Evolutionary conservation across 2,329 filamentous ascomycete genomes (phyloP).

Genomic region (Ilyonectria destructans): DNA sequence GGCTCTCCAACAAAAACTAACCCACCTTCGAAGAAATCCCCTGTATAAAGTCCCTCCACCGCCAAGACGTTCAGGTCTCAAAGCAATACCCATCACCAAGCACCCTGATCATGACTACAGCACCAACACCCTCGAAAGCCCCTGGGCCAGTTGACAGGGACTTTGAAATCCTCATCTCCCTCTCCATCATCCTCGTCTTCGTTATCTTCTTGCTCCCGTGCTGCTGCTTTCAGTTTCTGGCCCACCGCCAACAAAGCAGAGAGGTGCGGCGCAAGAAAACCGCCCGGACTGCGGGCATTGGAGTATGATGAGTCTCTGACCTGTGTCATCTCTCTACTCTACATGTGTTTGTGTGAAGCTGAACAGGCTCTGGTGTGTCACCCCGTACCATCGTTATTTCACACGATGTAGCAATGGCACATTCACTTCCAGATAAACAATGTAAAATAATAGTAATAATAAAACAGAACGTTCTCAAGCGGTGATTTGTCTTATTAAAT

Average conservation of each 20-base stretch:
- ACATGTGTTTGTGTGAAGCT: background rate
- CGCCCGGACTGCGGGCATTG: background rate
- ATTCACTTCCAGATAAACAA: no score
- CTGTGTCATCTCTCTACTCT: background rate
- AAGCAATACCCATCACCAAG: background rate
- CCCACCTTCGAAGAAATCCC: background rate
- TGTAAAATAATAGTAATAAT: background rate
- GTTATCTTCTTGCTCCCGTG: slow-evolving; percentile 34
- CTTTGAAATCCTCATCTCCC: slow-evolving; percentile 16
- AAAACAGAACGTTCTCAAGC: slow-evolving; percentile 12
- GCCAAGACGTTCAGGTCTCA: background rate
- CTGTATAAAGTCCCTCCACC: background rate
- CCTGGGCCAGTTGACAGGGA: background rate
- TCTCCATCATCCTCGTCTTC: slow-evolving; percentile 17
- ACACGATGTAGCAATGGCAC: no score
- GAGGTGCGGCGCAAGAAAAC: slow-evolving; percentile 5
- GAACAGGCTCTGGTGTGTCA: no score
- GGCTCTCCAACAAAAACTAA: background rate
- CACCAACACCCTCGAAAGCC: background rate
- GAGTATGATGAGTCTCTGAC: background rate
- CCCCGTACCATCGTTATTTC: no score
- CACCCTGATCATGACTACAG: background rate
- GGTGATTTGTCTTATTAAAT: slow-evolving; percentile 26
- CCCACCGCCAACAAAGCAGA: slow-evolving; percentile 22
- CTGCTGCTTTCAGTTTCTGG: slow-evolving; percentile 21